A percentile compares a stretch with the other conserved stretches of the same genome.
Evolutionary conservation across 768 basidiomycete genomes (phyloP).

Genomic region (Russula olivacea): DNA sequence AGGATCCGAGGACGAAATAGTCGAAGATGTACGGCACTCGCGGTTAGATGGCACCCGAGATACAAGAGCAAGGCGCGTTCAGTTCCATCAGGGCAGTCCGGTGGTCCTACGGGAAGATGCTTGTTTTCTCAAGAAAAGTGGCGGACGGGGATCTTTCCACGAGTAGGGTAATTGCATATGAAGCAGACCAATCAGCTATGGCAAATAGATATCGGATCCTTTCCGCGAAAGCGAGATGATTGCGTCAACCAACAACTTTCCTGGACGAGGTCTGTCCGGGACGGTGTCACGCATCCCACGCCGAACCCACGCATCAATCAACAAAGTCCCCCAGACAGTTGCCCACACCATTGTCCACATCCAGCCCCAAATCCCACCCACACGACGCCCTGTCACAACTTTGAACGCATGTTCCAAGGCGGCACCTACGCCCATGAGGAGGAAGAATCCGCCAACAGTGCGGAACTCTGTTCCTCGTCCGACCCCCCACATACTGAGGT

Average conservation of each 20-base stretch:
- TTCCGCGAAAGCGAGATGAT: neutral
- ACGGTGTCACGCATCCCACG: slow-evolving; percentile 8
- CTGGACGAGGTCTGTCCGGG: slow-evolving; percentile 1
- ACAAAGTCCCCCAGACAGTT: slow-evolving; percentile 35
- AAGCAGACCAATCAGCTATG: neutral
- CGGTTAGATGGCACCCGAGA: no score
- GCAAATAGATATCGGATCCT: neutral
- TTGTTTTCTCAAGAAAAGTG: no score
- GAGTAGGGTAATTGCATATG: neutral
- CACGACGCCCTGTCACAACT: slow-evolving; percentile 38
- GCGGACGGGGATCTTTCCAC: no score
- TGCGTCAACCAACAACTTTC: neutral
- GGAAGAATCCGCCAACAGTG: slow-evolving; percentile 46
- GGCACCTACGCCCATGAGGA: slow-evolving; percentile 52
- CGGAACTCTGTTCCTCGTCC: slow-evolving; percentile 45
- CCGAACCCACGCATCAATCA: slow-evolving; percentile 21
- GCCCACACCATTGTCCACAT: slow-evolving; percentile 51
- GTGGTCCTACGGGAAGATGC: no score
- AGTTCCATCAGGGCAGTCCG: no score
- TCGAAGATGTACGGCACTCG: no score
- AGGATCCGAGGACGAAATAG: no score
- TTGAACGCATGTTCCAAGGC: slow-evolving; percentile 46
- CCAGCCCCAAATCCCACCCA: slow-evolving; percentile 45
- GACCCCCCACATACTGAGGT: slow-evolving; percentile 57
- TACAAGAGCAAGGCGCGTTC: no score